Base-by-base conservation (phyloP, 2,329 filamentous ascomycete species). In the Grosmannia penicillata region DNA sequence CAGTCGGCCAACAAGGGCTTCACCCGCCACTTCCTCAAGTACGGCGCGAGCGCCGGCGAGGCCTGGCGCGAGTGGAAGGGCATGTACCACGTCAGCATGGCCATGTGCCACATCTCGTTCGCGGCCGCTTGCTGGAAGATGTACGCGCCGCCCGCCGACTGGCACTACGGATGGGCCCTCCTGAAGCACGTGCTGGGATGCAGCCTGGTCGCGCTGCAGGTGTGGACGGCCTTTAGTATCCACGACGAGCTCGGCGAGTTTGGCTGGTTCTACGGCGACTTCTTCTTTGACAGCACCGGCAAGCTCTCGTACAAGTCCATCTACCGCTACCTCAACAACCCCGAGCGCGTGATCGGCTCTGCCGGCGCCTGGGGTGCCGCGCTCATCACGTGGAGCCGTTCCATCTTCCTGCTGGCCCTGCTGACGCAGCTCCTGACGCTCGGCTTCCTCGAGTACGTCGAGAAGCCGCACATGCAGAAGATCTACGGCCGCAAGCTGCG, bases 51-150 rank as follows among this genome's bases (percentile, higher is more conserved):
- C 44, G 78, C 78, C 4, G 79, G 81, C 44, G 91, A 96, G 59
- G 89, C 89, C 4, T 98, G 91, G 91, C 78, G 81, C 40, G 89
- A 98, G 56, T 98, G 91, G 91, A 96, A 95, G 60, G 85, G 82
- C 24, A 75, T 93, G 52, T 95, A 95, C 52, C 85, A 98, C 55
- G 68, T 96, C 48, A 93, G 84, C 59, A 87, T 89, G 72, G 75
- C 77, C 40, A 78, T 95, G 73, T 89, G 82, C 58, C 89, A 94
- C 51, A 70, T 79, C 17, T 89, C 83, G 41, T 94, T 95, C 56
- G 69, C 89, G 43, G 84, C 86, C 15, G 86, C 87, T 2, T 85
- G 83, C 47, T 96, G 85, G 84, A 98, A 96, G 64, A 83, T 94
- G 78, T 98, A 98, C 57, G 72, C 74, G 8, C 62, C 84, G n/a